These are phyloP conservation scores for Eucalyptus pumila DNA, from an alignment of 345 rosid genomes.

Conservation along the genomic window DNA sequence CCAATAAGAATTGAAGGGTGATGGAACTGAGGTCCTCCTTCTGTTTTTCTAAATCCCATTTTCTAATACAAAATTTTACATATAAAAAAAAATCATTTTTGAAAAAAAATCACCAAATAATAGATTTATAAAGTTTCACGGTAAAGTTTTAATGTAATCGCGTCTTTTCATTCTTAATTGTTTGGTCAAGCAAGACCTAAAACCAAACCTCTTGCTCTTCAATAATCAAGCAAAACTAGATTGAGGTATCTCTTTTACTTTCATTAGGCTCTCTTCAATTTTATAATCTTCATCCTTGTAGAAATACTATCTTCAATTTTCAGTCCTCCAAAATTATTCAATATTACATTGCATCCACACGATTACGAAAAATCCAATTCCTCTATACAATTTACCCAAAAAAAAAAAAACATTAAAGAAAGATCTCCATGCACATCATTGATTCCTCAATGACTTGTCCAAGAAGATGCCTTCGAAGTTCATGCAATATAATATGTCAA, in stretches of 20 bases:
- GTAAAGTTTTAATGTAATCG: neutral
- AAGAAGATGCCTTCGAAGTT: neutral
- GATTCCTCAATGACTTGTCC: neutral
- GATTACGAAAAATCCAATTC: neutral
- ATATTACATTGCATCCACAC: neutral
- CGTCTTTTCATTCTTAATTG: neutral
- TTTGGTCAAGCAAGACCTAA: neutral
- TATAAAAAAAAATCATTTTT: neutral
- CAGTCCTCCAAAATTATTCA: neutral
- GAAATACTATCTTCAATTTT: neutral
- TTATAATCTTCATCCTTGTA: neutral
- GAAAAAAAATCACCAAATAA: neutral
- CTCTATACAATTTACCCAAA: neutral
- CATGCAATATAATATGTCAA: neutral
- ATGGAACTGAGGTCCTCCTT: neutral
- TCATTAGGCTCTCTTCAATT: neutral
- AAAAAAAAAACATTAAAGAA: neutral
- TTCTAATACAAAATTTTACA: neutral
- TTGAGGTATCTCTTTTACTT: neutral
- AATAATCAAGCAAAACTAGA: neutral
- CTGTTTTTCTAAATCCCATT: neutral
- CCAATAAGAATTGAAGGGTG: neutral
- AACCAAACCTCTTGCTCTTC: neutral
- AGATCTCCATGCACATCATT: neutral
- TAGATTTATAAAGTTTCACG: neutral